These are phyloP conservation scores for Penicillium soppii DNA, from an alignment of 495 filamentous ascomycete species.

Conservation along the genomic window DNA sequence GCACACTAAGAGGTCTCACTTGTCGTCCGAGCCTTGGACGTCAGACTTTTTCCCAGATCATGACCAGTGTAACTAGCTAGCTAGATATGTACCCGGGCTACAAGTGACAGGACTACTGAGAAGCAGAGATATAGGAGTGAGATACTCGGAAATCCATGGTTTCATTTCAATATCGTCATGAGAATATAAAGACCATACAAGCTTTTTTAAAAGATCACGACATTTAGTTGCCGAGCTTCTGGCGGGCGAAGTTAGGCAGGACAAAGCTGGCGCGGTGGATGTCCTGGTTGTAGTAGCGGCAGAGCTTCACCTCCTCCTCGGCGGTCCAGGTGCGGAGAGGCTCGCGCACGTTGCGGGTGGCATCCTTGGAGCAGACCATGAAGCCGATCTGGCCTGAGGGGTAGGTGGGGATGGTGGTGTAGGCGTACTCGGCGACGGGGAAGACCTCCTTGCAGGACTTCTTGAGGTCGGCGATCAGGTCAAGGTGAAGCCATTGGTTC, in stretches of 20 bases:
- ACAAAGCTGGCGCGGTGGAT: slow-evolving; percentile 94
- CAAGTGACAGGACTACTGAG: background rate
- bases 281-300: slow-evolving; percentile 92
- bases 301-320: slow-evolving; percentile 89
- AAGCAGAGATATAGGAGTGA: background rate
- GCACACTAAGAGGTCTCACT: no score
- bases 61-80: no score
- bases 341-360: slow-evolving; percentile 73
- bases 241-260: slow-evolving; percentile 85
- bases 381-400: slow-evolving; percentile 99
- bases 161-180: slow-evolving; percentile 15
- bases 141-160: slow-evolving; percentile 4
- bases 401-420: slow-evolving; percentile 99
- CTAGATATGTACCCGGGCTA: no score
- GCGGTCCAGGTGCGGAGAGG: slow-evolving; percentile 74
- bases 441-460: slow-evolving; percentile 97
- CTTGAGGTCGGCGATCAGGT: slow-evolving; percentile 86
- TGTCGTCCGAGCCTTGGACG: no score
- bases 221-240: slow-evolving; percentile 56
- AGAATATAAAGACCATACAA: slow-evolving; percentile 10
- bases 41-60: no score
- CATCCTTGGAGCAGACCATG: slow-evolving; percentile 99
- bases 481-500: slow-evolving; percentile 98
- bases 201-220: slow-evolving; percentile 9
- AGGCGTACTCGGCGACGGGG: slow-evolving; percentile 95